Base-by-base conservation (phyloP, 352 stramenopile genomes). In the Phytophthora brassicae region DNA sequence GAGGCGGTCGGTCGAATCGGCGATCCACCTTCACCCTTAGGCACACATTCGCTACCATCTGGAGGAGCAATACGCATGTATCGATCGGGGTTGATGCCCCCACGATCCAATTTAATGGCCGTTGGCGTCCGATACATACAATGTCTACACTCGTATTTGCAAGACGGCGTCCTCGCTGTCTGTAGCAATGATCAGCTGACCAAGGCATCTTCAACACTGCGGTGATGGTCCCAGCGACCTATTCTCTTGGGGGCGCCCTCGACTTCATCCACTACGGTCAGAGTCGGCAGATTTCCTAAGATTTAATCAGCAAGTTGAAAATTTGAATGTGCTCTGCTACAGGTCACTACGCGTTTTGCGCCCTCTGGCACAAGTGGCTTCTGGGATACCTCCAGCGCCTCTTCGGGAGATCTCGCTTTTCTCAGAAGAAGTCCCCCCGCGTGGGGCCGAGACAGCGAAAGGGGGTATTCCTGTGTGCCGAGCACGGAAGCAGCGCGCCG, bases 81-180 rank as follows among this genome's bases (percentile, higher is more conserved):
- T 22, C 49, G 52, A 0, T 17, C 45, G 0, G 52, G 2, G 45
- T 57, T 1, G 44, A 66, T 19, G 26, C 44, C 2, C 20, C 60
- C 2, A 66, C 44, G 11, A 60, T 66, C 41, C 36, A 63, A 35
- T 59, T 60, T 17, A 49, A 70, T 31, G 55, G 50, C 1, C 33
- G 62, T 0, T 66, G 56, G 62, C 43, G 0, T 57, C 56, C 0
- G 56, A 63, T 12, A 46, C 36, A 2, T 66, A 56, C 56, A 71
- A 71, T 20, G 31, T n/a, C 36, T 63, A 71, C 46, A 71, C 63
- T n/a, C 47, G 38, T 6, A 44, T 63, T 1, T 57, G 56, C 56
- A 44, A 55, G 24, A 43, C 54, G 6, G 54, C 42, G 1, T 1
- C 42, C 35, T 29, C 16, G 2, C 22, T 62, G 16, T 24, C 41